phyloP scores from a whole-genome alignment of 1,284 basidiomycete species.

The Apiotrichum sp. region DNA sequence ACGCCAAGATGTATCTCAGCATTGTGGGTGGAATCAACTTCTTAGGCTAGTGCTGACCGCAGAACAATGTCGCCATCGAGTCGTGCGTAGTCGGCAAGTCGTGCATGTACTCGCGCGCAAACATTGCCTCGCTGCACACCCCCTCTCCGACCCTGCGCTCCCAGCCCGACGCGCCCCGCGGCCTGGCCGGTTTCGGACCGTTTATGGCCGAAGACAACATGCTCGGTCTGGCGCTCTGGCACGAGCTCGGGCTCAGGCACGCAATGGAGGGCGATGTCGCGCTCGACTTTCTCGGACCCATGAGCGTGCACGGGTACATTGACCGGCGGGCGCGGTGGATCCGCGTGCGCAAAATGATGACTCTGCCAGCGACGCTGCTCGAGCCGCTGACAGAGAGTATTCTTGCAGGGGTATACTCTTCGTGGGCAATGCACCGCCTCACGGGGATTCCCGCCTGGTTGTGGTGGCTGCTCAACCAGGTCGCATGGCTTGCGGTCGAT shows the following conservation, averaged over 20 bases:
- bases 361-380: slow-evolving; percentile 67
- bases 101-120: slow-evolving; percentile 85
- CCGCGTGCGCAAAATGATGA: slow-evolving; percentile 87
- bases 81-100: slow-evolving; percentile 98
- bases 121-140: slow-evolving; percentile 48
- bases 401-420: slow-evolving; percentile 60
- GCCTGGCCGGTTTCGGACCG: slow-evolving; percentile 67
- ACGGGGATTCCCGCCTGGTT: slow-evolving; percentile 57
- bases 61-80: slow-evolving; percentile 65
- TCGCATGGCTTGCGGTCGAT: slow-evolving; percentile 52
- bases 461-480: slow-evolving; percentile 65
- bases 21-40: slow-evolving; percentile 51
- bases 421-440: slow-evolving; percentile 55
- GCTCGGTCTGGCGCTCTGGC: slow-evolving; percentile 84
- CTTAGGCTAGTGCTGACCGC: neutral
- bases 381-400: slow-evolving; percentile 88
- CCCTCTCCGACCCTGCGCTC: slow-evolving; percentile 34
- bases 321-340: slow-evolving; percentile 87
- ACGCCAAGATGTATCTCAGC: slow-evolving; percentile 98
- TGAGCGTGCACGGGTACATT: slow-evolving; percentile 73
- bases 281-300: slow-evolving; percentile 77
- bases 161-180: slow-evolving; percentile 45
- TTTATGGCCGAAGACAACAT: slow-evolving; percentile 95
- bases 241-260: slow-evolving; percentile 77
- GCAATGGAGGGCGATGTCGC: slow-evolving; percentile 82